These are phyloP conservation scores for Nakaseomyces nivariensis DNA, from an alignment of 1,139 yeast species.

Conservation along the genomic window DNA sequence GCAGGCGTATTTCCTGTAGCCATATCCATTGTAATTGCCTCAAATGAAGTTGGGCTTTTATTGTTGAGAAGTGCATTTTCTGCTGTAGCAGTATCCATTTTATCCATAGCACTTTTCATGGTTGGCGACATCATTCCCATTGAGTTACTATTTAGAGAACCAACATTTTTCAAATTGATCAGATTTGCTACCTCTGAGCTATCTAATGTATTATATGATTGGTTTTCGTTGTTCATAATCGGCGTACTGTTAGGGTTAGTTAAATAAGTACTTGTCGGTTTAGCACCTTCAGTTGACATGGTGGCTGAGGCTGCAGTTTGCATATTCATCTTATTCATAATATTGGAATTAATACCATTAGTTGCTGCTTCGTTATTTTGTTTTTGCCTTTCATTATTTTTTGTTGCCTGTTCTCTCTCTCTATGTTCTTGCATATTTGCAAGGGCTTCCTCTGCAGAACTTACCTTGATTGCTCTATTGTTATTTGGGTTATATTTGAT, in stretches of 20 bases:
- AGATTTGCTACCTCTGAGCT: background rate
- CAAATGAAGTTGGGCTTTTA: background rate
- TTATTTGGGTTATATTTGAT: constrained; percentile 15
- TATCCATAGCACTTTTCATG: constrained; percentile 12
- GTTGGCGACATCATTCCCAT: constrained; percentile 17
- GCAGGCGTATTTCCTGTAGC: background rate
- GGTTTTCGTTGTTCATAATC: constrained; percentile 3
- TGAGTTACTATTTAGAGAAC: background rate
- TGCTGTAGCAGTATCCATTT: constrained; percentile 4
- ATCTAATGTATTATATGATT: background rate
- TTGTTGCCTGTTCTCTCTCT: constrained; percentile 11
- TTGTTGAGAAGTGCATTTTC: constrained; percentile 2
- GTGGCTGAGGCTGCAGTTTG: background rate
- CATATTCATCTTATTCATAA: background rate
- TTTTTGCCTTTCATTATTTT: constrained; percentile 1
- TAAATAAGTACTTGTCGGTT: background rate
- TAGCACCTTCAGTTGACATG: background rate
- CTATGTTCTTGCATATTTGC: constrained; percentile 26
- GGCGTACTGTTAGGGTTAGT: background rate
- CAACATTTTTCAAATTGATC: background rate
- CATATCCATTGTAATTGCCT: constrained; percentile 3
- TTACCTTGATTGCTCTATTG: constrained; percentile 17
- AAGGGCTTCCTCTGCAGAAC: constrained; percentile 21
- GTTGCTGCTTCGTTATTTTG: background rate
- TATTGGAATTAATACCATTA: background rate